These are phyloP conservation scores for Colletotrichum horii DNA, from an alignment of 2,329 filamentous ascomycete genomes.

Conservation along the genomic window DNA sequence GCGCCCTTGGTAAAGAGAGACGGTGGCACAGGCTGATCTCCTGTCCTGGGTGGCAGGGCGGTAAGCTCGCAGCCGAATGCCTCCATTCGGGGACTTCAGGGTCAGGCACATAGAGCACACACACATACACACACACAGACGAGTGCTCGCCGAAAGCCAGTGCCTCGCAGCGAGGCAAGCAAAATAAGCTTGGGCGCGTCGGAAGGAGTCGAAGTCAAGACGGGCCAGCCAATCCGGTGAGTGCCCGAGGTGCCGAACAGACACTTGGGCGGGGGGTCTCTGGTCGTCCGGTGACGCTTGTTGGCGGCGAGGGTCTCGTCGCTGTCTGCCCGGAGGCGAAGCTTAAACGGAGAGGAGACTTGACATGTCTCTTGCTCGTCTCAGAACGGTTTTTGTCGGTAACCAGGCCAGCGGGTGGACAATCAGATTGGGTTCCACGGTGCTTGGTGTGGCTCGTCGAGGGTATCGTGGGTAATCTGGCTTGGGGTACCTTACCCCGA, in stretches of 20 bases:
- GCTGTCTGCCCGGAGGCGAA: background rate
- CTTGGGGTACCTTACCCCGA: background rate
- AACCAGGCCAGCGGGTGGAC: background rate
- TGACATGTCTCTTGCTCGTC: slow-evolving; percentile 8
- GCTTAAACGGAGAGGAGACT: slow-evolving; percentile 8
- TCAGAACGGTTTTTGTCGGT: background rate
- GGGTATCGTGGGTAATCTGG: background rate
- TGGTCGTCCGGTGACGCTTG: slow-evolving; percentile 1
- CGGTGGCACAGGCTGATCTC: background rate
- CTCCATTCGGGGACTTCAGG: background rate
- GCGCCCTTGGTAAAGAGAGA: background rate
- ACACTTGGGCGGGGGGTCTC: background rate
- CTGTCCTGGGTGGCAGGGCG: background rate
- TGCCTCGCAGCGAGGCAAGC: background rate
- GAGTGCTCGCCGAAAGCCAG: background rate
- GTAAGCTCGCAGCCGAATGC: background rate
- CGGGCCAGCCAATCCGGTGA: background rate
- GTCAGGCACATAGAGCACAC: background rate
- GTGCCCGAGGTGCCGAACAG: background rate
- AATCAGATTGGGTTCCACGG: background rate
- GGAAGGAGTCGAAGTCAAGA: background rate
- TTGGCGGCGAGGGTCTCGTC: background rate
- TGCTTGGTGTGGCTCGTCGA: background rate
- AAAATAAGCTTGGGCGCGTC: background rate
- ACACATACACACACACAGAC: no score